Evolutionary conservation across 2,329 filamentous ascomycete genomes (phyloP).

Genomic region (Knoxdaviesia proteae): DNA sequence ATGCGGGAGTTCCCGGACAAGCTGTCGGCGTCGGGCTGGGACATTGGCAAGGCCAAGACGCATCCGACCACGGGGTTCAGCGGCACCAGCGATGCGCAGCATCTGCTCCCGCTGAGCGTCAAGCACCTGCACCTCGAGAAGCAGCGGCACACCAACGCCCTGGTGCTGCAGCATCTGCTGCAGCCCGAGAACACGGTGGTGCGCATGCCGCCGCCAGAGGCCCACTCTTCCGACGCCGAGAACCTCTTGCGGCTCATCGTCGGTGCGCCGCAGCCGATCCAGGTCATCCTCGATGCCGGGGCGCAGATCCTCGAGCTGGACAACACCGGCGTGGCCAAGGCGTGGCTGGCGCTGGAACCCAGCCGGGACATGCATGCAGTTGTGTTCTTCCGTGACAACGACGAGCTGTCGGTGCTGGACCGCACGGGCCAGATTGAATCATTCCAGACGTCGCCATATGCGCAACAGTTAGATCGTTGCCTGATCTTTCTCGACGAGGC

Average conservation of each 20-base stretch:
- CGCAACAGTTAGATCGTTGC: slow-evolving; percentile 32
- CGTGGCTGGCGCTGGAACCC: slow-evolving; percentile 25
- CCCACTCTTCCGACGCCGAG: slow-evolving; percentile 13
- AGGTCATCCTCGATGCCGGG: slow-evolving; percentile 50
- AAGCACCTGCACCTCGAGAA: slow-evolving; percentile 29
- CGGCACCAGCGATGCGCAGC: slow-evolving; percentile 43
- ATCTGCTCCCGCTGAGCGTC: slow-evolving; percentile 35
- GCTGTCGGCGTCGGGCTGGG: slow-evolving; percentile 46
- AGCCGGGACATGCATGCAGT: slow-evolving; percentile 11
- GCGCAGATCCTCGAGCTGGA: slow-evolving; percentile 45
- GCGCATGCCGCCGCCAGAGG: slow-evolving; percentile 8
- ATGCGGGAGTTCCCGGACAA: slow-evolving; percentile 43
- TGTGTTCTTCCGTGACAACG: slow-evolving; percentile 35
- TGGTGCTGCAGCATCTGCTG: slow-evolving; percentile 40
- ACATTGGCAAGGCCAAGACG: slow-evolving; percentile 26
- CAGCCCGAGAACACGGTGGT: slow-evolving; percentile 25
- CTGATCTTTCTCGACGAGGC: slow-evolving; percentile 49
- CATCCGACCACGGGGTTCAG: slow-evolving; percentile 44
- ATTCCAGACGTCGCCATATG: slow-evolving; percentile 37
- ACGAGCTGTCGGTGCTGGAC: slow-evolving; percentile 33
- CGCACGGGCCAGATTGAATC: slow-evolving; percentile 21
- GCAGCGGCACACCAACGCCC: slow-evolving; percentile 44
- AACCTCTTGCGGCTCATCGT: slow-evolving; percentile 24
- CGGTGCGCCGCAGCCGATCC: slow-evolving; percentile 15
- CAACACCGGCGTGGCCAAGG: slow-evolving; percentile 30